A percentile compares a stretch with the other conserved stretches of the same genome.
phyloP scores from a whole-genome alignment of 768 basidiomycete species.

The Chalciporus pseudorubinellus region DNA sequence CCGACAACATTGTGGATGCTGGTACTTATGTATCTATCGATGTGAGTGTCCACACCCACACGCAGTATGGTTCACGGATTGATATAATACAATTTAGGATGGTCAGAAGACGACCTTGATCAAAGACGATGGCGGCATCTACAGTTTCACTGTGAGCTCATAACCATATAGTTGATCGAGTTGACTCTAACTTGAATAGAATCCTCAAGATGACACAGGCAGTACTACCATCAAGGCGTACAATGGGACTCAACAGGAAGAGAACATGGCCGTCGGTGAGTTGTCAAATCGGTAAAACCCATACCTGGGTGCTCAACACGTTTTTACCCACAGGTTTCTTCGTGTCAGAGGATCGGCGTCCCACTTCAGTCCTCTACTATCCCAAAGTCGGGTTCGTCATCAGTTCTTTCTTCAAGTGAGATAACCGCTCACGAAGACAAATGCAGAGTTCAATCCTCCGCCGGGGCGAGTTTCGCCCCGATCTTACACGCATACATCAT shows the following conservation, averaged over 20 bases:
- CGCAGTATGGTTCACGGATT: not conserved
- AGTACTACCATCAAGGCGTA: not conserved
- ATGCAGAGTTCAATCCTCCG: not conserved
- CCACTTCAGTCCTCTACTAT: not conserved
- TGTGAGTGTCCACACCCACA: not conserved
- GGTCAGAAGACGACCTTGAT: not conserved
- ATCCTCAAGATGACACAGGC: not conserved
- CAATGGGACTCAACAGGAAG: not conserved
- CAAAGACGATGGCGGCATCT: not conserved
- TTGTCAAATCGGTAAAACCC: not conserved
- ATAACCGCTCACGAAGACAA: not conserved
- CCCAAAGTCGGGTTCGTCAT: not conserved
- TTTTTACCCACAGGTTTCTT: not conserved
- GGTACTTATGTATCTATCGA: not conserved
- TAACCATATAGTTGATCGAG: too few relatives aligned
- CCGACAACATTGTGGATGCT: not conserved
- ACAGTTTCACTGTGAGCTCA: not conserved
- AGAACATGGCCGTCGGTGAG: not conserved
- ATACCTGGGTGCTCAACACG: not conserved
- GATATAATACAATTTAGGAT: not conserved
- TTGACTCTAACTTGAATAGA: not conserved
- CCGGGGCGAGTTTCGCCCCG: not conserved
- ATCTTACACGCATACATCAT: not conserved
- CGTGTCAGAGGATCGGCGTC: not conserved
- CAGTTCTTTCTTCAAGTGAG: not conserved